Evolutionary conservation across 768 basidiomycete species (phyloP), one percentile per base, ranked within the genome.

Genomic region (Gyrodon lividus): DNA sequence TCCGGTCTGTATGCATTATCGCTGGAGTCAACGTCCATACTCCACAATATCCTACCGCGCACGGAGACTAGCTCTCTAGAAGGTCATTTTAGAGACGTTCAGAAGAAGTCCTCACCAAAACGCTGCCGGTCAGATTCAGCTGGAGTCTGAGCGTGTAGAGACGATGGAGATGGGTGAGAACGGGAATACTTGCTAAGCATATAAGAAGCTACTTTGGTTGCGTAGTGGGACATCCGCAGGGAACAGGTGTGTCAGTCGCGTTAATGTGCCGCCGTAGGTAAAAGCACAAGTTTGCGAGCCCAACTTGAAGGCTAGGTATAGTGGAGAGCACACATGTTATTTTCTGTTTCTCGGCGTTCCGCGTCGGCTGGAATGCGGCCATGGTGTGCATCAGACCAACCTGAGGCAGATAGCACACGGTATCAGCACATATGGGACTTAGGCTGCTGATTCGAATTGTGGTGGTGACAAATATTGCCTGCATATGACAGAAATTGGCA

Each of bases 41-140:
- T 72, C 88, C 88, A 90, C 37, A 82, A 38, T 39, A 90, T 79
- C 26, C 81, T 80, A 54, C 89, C 65, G 34, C 83, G 73, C 55
- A 87, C 80, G 38, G 86, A 87, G 55, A 83, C 79, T 5, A 87
- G 73, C 35, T 77, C 75, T 19, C 74, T 75, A 13, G 72, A 69
- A 5, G 68, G 69, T 23, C 76, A 72, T 63, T 76, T 83, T 58
- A 73, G n/a, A 80, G 30, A 76, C 72, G 62, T 91, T 87, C 26
- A 91, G 72, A 20, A 78, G 67, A 24, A 90, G 75, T n/a, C 35
- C 72, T 77, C 51, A 91, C 79, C 44, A 76, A 84, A 89, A 61
- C 89, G 88, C 60, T 89, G 85, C 89, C 89, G 90, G 63, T 88
- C 86, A 2, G 73, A 61, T 33, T 74, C 67, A 16, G 31, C 54